Evolutionary conservation across 441 rosid genomes (phyloP).

Genomic region (Capsella rubella): DNA sequence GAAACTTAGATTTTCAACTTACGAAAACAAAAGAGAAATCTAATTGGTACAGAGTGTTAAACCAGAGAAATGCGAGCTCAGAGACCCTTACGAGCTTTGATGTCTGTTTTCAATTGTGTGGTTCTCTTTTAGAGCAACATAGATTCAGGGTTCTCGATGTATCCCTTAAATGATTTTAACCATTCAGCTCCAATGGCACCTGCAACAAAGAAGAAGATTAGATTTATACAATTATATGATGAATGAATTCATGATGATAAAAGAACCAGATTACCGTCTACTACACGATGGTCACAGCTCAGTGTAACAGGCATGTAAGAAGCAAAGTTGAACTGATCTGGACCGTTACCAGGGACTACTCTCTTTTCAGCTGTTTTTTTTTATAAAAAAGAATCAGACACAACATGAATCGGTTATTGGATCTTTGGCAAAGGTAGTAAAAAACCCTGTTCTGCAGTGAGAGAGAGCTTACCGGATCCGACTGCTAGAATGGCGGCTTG

Average conservation of each 20-base stretch:
- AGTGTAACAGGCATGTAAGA: slow-evolving; percentile 85
- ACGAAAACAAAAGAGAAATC: slow-evolving; percentile 9
- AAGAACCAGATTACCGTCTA: slow-evolving; percentile 58
- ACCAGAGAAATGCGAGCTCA: slow-evolving; percentile 12
- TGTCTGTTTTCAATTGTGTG: slow-evolving; percentile 9
- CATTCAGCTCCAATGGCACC: slow-evolving; percentile 97
- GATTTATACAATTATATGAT: not conserved
- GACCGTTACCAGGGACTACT: slow-evolving; percentile 72
- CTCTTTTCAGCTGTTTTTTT: slow-evolving; percentile 80
- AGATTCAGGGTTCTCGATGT: slow-evolving; percentile 91
- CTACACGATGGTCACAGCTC: slow-evolving; percentile 96
- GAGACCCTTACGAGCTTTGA: slow-evolving; percentile 30
- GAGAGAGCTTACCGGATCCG: slow-evolving; percentile 70
- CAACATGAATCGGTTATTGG: slow-evolving; percentile 4
- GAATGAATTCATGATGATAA: slow-evolving; percentile 8
- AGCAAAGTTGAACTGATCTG: slow-evolving; percentile 71
- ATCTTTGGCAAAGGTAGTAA: not conserved
- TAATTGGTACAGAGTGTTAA: slow-evolving; percentile 27
- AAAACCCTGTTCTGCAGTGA: slow-evolving; percentile 21
- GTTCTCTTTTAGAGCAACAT: slow-evolving; percentile 71
- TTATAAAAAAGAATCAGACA: slow-evolving; percentile 4
- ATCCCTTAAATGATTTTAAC: slow-evolving; percentile 93
- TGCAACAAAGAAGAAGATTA: slow-evolving; percentile 33
- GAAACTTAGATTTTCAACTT: slow-evolving; percentile 13
- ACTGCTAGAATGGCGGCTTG: slow-evolving; percentile 96